Evolutionary conservation across 1,284 basidiomycete genomes (phyloP).

Genomic region (Mycena citricolor): DNA sequence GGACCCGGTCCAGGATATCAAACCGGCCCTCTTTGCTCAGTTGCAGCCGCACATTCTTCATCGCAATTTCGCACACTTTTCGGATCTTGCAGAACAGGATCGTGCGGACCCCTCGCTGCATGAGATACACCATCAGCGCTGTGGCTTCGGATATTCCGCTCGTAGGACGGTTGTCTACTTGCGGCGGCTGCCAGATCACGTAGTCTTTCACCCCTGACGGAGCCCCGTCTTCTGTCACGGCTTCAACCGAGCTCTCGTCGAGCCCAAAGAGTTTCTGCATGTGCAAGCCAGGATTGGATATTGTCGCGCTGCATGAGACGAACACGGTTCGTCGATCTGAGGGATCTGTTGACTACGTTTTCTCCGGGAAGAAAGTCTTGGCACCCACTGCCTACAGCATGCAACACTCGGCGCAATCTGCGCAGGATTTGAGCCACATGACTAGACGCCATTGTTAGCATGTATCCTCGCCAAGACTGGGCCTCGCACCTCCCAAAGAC

Average conservation of each 20-base stretch:
- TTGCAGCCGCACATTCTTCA: slow-evolving; percentile 76
- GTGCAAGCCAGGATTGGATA: slow-evolving; percentile 75
- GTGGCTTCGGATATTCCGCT: slow-evolving; percentile 75
- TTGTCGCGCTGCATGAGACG: slow-evolving; percentile 89
- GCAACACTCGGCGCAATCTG: slow-evolving; percentile 76
- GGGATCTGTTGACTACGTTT: neutral
- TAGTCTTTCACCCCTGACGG: slow-evolving; percentile 81
- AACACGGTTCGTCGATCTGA: slow-evolving; percentile 65
- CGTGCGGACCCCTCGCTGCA: slow-evolving; percentile 78
- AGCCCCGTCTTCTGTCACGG: slow-evolving; percentile 80
- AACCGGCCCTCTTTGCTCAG: slow-evolving; percentile 73
- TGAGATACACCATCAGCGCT: slow-evolving; percentile 75
- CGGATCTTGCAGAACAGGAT: slow-evolving; percentile 90
- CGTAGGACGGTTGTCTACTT: slow-evolving; percentile 45
- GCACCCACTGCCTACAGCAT: slow-evolving; percentile 83
- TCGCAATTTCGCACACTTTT: slow-evolving; percentile 82
- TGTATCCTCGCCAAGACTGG: neutral
- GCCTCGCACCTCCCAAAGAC: slow-evolving; percentile 63
- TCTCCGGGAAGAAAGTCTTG: neutral
- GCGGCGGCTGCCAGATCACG: slow-evolving; percentile 76
- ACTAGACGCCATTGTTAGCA: slow-evolving; percentile 34
- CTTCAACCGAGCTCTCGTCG: slow-evolving; percentile 59
- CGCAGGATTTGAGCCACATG: slow-evolving; percentile 82
- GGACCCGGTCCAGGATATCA: slow-evolving; percentile 78
- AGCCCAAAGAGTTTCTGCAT: slow-evolving; percentile 79